Base-by-base conservation (phyloP, 306 rosid genomes). In the Vigna nakashimae region DNA sequence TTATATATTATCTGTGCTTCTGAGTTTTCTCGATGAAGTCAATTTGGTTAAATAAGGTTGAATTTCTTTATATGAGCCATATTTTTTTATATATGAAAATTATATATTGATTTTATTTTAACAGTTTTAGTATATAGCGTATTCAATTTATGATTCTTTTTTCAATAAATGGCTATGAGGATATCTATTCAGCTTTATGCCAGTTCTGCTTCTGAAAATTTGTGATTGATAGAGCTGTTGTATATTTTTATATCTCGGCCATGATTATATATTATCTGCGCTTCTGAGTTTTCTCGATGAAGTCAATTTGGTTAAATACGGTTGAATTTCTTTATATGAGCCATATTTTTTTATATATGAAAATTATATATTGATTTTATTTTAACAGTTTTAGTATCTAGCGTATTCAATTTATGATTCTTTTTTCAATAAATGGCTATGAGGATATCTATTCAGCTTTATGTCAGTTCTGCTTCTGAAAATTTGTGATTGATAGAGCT, bases 381-480 rank as follows among this genome's bases (percentile, higher is more conserved):
- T 30, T 30, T 30, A 0, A 30, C 9, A 42, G 9, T 9, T 9
- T 2, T 9, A 1, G 1, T 49, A 26, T 6, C 1, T 5, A 0
- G 17, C 32, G 5, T 5, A 26, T 59, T 26, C 2, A 2, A 8
- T 42, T n/a, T 4, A 9, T 42, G 14, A 12, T 28, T 16, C 3
- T 18, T 24, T 16, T 58, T 0, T 11, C 15, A 1, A n/a, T 48
- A 2, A 2, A 76, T 45, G 86, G 92, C 97, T 0, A 65, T 92
- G 96, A 92, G 17, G 97, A 92, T 83, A 0, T 60, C 43, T 1
- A 13, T 60, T 63, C 98, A 94, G 94, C 98, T 94, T 22, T 71
- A 75, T 69, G 98, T 97, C 97, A 91, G 98, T 94, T 94, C 98
- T 94, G 98, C 98, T 91, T 87, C 98, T 82, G 97, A 91, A 56